A percentile compares a stretch with the other conserved stretches of the same genome.
phyloP scores from a whole-genome alignment of 345 rosid genomes.

The Linum trigynum region DNA sequence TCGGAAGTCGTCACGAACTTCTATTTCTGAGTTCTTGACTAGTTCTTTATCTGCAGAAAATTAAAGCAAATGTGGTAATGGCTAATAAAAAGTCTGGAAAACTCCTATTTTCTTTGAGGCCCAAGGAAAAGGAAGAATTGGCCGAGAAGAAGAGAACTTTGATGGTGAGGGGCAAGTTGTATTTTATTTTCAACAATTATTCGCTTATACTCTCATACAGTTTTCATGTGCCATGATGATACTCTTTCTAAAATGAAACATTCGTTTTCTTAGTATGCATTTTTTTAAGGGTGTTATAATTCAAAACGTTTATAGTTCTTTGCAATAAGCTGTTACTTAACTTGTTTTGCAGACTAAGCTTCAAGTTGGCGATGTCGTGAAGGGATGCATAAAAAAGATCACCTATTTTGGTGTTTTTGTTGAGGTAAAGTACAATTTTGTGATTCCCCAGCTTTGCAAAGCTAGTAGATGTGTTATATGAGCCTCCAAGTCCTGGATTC shows the following conservation, averaged over 20 bases:
- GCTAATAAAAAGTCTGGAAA: constrained; percentile 60
- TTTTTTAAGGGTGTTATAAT: no score
- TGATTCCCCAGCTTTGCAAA: not conserved
- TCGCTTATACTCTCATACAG: not conserved
- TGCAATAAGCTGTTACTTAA: constrained; percentile 6
- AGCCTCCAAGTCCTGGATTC: not conserved
- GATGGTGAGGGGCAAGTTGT: constrained; percentile 45
- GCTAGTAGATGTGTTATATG: not conserved
- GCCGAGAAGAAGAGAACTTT: constrained; percentile 64
- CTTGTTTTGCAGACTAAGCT: constrained; percentile 59
- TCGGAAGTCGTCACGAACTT: constrained; percentile 9
- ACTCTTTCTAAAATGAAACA: not conserved
- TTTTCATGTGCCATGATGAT: constrained; percentile 1
- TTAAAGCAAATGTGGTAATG: constrained; percentile 45
- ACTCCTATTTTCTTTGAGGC: constrained; percentile 72
- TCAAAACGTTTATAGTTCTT: constrained; percentile 4
- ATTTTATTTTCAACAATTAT: no score
- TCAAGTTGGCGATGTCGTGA: constrained; percentile 80
- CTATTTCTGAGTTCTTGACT: constrained; percentile 1
- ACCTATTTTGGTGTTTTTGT: constrained; percentile 90
- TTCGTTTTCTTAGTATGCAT: not conserved
- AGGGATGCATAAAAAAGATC: constrained; percentile 77
- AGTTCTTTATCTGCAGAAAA: constrained; percentile 43
- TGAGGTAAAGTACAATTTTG: constrained; percentile 39
- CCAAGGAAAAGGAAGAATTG: constrained; percentile 65